phyloP scores from a whole-genome alignment of 2,329 filamentous ascomycete genomes.

The Alternaria conjuncta region DNA sequence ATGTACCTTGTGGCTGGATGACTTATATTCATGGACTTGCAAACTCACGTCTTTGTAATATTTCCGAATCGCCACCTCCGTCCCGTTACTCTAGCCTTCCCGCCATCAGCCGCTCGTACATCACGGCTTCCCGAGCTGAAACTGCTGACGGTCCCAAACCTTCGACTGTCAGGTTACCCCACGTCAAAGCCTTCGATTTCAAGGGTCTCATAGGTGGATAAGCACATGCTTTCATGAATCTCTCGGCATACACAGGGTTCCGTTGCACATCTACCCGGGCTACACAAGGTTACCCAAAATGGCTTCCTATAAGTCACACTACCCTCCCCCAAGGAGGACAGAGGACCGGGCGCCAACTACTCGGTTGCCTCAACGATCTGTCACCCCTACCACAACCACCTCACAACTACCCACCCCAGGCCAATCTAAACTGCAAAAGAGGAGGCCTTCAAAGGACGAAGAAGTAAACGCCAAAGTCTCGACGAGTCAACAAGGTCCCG shows the following conservation, averaged over 20 bases:
- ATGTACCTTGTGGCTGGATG: slow-evolving; percentile 32
- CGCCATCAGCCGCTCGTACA: slow-evolving; percentile 27
- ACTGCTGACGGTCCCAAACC: slow-evolving; percentile 38
- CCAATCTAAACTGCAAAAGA: slow-evolving; percentile 47
- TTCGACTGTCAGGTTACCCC: slow-evolving; percentile 26
- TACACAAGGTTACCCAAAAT: slow-evolving; percentile 47
- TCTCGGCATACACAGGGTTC: slow-evolving; percentile 41
- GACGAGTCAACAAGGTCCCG: slow-evolving; percentile 26
- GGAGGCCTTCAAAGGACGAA: slow-evolving; percentile 43
- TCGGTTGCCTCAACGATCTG: slow-evolving; percentile 46
- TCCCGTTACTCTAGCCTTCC: slow-evolving; percentile 35
- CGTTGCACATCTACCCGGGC: slow-evolving; percentile 44
- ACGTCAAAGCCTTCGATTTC: slow-evolving; percentile 23
- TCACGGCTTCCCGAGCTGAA: slow-evolving; percentile 41
- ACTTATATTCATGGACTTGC: slow-evolving; percentile 42
- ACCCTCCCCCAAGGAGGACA: slow-evolving; percentile 40
- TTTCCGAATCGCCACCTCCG: slow-evolving; percentile 43
- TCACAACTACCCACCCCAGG: slow-evolving; percentile 33
- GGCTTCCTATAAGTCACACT: slow-evolving; percentile 52
- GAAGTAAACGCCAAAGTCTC: slow-evolving; percentile 23
- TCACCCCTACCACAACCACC: slow-evolving; percentile 40
- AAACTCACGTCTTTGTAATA: slow-evolving; percentile 35
- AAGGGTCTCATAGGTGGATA: slow-evolving; percentile 31
- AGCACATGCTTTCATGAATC: slow-evolving; percentile 52
- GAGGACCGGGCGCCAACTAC: slow-evolving; percentile 43